Conservation (phyloP, 192 early-diverging fungal genomes). For the Podila verticillata region DNA sequence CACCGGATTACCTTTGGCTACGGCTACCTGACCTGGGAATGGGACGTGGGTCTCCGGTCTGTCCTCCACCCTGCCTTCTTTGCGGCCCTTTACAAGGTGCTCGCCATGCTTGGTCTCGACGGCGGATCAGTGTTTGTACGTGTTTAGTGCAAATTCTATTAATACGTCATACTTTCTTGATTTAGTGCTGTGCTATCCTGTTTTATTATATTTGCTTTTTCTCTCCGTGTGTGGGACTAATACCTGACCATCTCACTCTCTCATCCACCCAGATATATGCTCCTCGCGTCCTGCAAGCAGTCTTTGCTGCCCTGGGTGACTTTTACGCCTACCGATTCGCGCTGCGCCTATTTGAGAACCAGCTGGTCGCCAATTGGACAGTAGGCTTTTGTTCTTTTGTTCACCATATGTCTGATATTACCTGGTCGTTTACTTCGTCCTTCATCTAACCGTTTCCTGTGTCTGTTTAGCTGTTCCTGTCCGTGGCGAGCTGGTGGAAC, state of each 20-base stretch:
- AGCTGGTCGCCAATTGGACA: conserved; percentile 68
- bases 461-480: conserved; percentile 58
- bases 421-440: no score
- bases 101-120: conserved; percentile 71
- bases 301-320: conserved; percentile 79
- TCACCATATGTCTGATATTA: not conserved
- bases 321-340: conserved; percentile 80
- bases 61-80: conserved; percentile 87
- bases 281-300: conserved; percentile 79
- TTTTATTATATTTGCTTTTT: not conserved
- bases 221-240: not conserved
- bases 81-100: conserved; percentile 75
- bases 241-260: no score
- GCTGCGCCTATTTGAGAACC: conserved; percentile 64
- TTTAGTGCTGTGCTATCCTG: not conserved
- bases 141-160: not conserved
- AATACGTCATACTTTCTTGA: not conserved
- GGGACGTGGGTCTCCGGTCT: conserved; percentile 83
- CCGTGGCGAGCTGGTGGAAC: conserved; percentile 68
- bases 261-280: conserved; percentile 64
- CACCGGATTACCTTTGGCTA: conserved; percentile 88
- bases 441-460: not conserved
- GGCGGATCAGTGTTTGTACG: conserved; percentile 76
- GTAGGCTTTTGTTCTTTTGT: conserved; percentile 41
- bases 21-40: conserved; percentile 96